Percentiles rank a stretch among this genome's conserved stretches.
These are phyloP conservation scores for Linnemannia schmuckeri DNA, from an alignment of 192 early-diverging fungal genomes.

Conservation along the genomic window DNA sequence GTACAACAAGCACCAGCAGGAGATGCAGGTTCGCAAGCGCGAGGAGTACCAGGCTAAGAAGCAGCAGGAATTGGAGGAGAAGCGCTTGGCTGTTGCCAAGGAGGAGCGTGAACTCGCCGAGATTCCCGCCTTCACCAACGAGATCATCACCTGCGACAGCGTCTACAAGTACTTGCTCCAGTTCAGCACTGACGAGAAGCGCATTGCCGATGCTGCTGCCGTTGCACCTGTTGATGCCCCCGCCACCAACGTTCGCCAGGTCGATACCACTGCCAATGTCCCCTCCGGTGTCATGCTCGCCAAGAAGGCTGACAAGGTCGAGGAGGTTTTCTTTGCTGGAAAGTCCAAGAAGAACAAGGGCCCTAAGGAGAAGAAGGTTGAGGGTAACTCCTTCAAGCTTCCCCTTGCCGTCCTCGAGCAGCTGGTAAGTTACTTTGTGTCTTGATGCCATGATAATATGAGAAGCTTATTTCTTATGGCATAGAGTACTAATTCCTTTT, in stretches of 20 bases:
- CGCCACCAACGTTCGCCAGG: constrained; percentile 64
- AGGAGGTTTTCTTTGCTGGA: constrained; percentile 83
- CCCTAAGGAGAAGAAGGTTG: constrained; percentile 58
- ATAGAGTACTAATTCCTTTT: not conserved
- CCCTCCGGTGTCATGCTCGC: constrained; percentile 84
- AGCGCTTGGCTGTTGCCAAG: constrained; percentile 77
- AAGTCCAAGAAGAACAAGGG: constrained; percentile 76
- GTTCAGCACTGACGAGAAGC: constrained; percentile 56
- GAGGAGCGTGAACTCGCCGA: constrained; percentile 89
- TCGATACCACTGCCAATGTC: constrained; percentile 68
- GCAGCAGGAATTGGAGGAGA: constrained; percentile 75
- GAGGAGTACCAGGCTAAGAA: constrained; percentile 78
- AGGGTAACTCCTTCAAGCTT: constrained; percentile 69
- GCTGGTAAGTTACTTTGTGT: constrained; percentile 65
- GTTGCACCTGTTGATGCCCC: constrained; percentile 55
- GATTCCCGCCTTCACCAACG: constrained; percentile 87
- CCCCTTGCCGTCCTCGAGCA: constrained; percentile 84
- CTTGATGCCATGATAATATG: not conserved
- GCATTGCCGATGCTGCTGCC: constrained; percentile 52
- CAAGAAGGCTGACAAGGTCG: constrained; percentile 82
- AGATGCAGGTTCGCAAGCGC: constrained; percentile 73
- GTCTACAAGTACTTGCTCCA: constrained; percentile 81
- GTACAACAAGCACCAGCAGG: constrained; percentile 77
- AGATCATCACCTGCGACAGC: constrained; percentile 87
- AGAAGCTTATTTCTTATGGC: not conserved